Conservation (phyloP, 2,329 filamentous ascomycete species). For the Podosphaera leucotricha region DNA sequence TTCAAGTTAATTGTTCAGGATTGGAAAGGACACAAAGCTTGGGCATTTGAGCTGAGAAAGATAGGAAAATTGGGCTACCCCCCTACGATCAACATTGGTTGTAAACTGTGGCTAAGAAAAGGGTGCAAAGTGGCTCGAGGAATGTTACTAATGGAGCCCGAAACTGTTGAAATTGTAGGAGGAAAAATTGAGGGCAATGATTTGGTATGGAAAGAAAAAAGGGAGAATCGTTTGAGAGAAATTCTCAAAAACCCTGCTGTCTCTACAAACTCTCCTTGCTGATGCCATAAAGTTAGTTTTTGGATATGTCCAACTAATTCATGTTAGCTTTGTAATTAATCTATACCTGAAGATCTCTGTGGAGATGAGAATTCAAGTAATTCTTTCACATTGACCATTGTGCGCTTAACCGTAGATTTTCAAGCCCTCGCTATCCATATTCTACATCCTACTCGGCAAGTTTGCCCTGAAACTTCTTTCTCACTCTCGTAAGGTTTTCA, state of each 20-base stretch:
- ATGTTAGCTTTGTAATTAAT: neutral
- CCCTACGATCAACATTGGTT: conserved; percentile 48
- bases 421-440: neutral
- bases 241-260: conserved; percentile 20
- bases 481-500: neutral
- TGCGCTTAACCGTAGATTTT: neutral
- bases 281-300: neutral
- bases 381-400: neutral
- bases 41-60: conserved; percentile 46
- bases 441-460: neutral
- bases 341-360: neutral
- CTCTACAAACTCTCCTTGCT: neutral
- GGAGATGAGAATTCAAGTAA: neutral
- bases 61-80: conserved; percentile 35
- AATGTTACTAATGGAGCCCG: conserved; percentile 52
- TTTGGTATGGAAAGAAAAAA: conserved; percentile 47
- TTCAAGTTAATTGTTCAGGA: conserved; percentile 75
- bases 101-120: conserved; percentile 54
- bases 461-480: neutral
- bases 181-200: conserved; percentile 71
- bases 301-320: neutral
- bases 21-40: conserved; percentile 40
- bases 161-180: conserved; percentile 47
- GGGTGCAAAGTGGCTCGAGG: conserved; percentile 49
- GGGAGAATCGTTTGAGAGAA: conserved; percentile 44